Base-by-base conservation (phyloP, 352 stramenopile genomes). In the Phytophthora europaea region DNA sequence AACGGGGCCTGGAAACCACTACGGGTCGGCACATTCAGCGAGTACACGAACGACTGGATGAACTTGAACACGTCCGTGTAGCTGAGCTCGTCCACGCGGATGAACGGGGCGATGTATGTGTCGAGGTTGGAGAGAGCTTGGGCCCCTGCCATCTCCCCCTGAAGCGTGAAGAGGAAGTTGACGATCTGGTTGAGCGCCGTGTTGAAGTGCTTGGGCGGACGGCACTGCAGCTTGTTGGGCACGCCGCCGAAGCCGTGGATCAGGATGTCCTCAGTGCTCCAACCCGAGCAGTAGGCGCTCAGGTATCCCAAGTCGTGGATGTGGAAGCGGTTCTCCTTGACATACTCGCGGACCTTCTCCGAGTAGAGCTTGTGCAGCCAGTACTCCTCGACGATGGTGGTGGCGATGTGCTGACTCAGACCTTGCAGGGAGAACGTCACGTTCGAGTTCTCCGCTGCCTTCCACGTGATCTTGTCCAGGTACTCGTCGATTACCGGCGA, bases 1-100 rank as follows among this genome's bases (percentile, higher is more conserved):
- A 79, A 79, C 18, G 72, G 72, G 45, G 72, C 72, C 40, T 79
- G 72, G 56, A 79, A 75, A 0, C 72, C 72, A 12, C 59, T 72
- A 45, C 72, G 72, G 13, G 72, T 78, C 1, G 72, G 72, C 22
- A 78, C 72, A 26, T 78, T 78, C 7, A 78, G 40, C 20, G 72
- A 78, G 61, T 72, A 78, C 28, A 78, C 67, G 50, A 78, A 78
- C n/a, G 72, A 78, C 61, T 78, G 72, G 26, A 78, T 71, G 67
- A 65, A 72, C 67, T 78, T 78, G 66, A 78, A 78, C 10, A 78
- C 66, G 12, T 78, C 72, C 2, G 34, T 71, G 61, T 75, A 78
- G 50, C 66, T 72, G n/a, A 78, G 61, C 13, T 64, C 72, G 34
- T 78, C 66, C 52, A 71, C 55, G n/a, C 72, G 72, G 18, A 79